Base-by-base conservation (phyloP, 345 rosid species). In the Lagerstroemia speciosa region DNA sequence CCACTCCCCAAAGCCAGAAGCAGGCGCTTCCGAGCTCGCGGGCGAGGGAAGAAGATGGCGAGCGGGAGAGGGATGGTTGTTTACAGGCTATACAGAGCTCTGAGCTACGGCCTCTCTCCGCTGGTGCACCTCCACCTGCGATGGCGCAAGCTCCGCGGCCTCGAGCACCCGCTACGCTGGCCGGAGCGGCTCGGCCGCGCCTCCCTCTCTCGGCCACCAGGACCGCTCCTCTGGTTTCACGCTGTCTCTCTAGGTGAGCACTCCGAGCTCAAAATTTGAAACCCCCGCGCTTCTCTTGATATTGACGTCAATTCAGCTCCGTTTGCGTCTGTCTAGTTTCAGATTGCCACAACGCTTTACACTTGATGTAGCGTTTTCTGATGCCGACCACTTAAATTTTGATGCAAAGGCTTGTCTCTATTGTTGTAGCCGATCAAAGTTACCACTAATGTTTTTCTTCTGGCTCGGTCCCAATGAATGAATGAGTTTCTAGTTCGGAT, bases 141-240 rank as follows among this genome's bases (percentile, higher is more conserved):
- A 31, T 85, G 90, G 94, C 97, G 94, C 30, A 73, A 70, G 19
- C 69, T 86, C 78, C 87, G 81, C 1, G 89, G 97, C n/a, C 79
- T 74, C 62, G 98, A 88, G 78, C 96, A 83, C 66, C 84, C 82
- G 62, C 78, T 60, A 57, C 96, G 98, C 9, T 87, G 92, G 96
- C 83, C 83, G 0, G 98, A 93, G 81, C 90, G 97, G 30, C 75
- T 90, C 26, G 98, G 97, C 58, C 80, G 68, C 36, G 80, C 98
- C 37, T 93, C 96, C 48, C 74, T 78, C 55, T 69, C 77, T 62
- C 89, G 98, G 0, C 91, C 94, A 0, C 78, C 89, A 4, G 97
- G 96, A 34, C 80, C 75, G 0, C 93, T 93, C 66, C 72, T 90
- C 72, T 93, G 98, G 96, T 88, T 93, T 79, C 98, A 89, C 78